Evolutionary conservation across 140 eudicot species (phyloP).

Genomic region (Bidens hawaiensis): DNA sequence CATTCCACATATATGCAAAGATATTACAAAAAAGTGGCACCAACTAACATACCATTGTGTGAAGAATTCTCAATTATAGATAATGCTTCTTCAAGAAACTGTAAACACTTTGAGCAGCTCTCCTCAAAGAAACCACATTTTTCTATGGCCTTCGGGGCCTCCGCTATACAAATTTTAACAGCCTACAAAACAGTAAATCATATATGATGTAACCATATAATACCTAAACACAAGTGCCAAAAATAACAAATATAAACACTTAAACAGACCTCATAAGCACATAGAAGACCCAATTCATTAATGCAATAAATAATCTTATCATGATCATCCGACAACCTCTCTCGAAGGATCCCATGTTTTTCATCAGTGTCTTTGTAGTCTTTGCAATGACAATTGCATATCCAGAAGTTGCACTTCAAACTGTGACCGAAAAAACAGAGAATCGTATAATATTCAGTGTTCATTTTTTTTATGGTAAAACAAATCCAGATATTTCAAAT

Average conservation of each 20-base stretch:
- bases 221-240: no score
- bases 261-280: slow-evolving; percentile 76
- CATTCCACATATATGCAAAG: slow-evolving; percentile 9
- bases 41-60: slow-evolving; percentile 42
- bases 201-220: neutral
- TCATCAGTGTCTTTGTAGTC: slow-evolving; percentile 36
- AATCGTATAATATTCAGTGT: neutral
- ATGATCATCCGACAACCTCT: slow-evolving; percentile 42
- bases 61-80: slow-evolving; percentile 27
- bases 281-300: slow-evolving; percentile 63
- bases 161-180: slow-evolving; percentile 49
- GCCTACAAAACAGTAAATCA: slow-evolving; percentile 38
- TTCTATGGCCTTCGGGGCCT: slow-evolving; percentile 28
- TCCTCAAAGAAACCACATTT: slow-evolving; percentile 31
- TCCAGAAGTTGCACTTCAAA: slow-evolving; percentile 45
- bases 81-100: slow-evolving; percentile 47
- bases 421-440: slow-evolving; percentile 31
- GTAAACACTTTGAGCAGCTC: slow-evolving; percentile 30
- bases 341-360: slow-evolving; percentile 33
- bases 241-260: no score
- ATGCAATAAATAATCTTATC: slow-evolving; percentile 56
- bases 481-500: neutral
- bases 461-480: slow-evolving; percentile 6
- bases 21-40: neutral
- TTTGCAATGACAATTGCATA: slow-evolving; percentile 37